Conservation (phyloP, 2,329 filamentous ascomycete species). For the Zasmidium angulare region DNA sequence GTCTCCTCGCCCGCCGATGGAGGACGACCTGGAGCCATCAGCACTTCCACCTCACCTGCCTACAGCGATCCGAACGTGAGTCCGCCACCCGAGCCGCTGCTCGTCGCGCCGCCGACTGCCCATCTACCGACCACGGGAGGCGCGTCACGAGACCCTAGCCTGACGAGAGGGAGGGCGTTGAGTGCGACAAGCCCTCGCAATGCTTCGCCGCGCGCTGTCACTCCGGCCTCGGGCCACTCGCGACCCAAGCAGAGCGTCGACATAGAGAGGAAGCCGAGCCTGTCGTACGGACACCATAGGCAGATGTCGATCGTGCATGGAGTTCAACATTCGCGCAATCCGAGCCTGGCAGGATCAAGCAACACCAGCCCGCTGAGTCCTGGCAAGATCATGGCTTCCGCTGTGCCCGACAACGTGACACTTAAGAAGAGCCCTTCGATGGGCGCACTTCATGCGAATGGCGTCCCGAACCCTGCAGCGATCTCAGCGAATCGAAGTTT, state of each 20-base stretch:
- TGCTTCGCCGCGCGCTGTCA: conserved; percentile 46
- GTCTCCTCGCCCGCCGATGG: conserved; percentile 29
- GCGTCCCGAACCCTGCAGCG: conserved; percentile 18
- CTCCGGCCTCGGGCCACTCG: conserved; percentile 40
- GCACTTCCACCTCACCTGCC: conserved; percentile 15
- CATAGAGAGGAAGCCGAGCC: conserved; percentile 51
- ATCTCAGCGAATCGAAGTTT: conserved; percentile 28
- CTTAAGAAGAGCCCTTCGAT: conserved; percentile 35
- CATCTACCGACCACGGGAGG: conserved; percentile 14
- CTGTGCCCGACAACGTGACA: conserved; percentile 23
- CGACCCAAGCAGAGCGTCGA: conserved; percentile 38
- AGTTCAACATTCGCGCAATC: conserved; percentile 86
- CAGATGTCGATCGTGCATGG: conserved; percentile 98
- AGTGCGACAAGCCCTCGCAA: conserved; percentile 43
- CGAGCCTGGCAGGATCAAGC: conserved; percentile 77
- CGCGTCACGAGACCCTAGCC: conserved; percentile 40
- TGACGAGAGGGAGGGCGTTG: conserved; percentile 48
- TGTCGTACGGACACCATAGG: conserved; percentile 81
- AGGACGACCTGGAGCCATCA: not conserved
- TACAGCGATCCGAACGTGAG: conserved; percentile 27
- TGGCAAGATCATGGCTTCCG: conserved; percentile 67
- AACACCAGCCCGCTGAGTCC: conserved; percentile 81
- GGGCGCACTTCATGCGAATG: conserved; percentile 29
- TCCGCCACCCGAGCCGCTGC: conserved; percentile 34
- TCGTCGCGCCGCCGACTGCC: conserved; percentile 31